phyloP scores from a whole-genome alignment of 805 yeast genomes.

The Soucietia sequanensis region DNA sequence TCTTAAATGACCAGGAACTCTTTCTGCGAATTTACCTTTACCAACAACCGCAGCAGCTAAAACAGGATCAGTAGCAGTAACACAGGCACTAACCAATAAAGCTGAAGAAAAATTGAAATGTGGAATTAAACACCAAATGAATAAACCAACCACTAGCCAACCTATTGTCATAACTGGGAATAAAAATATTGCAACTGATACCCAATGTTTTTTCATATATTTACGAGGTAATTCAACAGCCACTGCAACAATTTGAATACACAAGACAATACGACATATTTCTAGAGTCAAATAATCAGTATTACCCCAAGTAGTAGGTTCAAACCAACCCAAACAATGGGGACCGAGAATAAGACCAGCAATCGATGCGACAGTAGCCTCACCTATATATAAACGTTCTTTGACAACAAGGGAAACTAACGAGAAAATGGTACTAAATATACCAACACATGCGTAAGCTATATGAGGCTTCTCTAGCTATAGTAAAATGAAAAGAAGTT shows the following conservation, averaged over 20 bases:
- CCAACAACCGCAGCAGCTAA: slow-evolving; percentile 95
- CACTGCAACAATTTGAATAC: slow-evolving; percentile 89
- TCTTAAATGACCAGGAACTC: slow-evolving; percentile 91
- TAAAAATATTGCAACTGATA: slow-evolving; percentile 68
- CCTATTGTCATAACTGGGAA: slow-evolving; percentile 90
- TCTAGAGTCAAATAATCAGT: slow-evolving; percentile 80
- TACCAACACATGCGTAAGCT: slow-evolving; percentile 85
- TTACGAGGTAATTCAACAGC: slow-evolving; percentile 91
- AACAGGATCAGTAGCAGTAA: slow-evolving; percentile 95
- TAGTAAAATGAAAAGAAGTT: too few relatives aligned
- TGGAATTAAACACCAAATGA: slow-evolving; percentile 76
- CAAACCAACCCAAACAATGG: slow-evolving; percentile 77
- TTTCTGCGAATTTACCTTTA: slow-evolving; percentile 84
- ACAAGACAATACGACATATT: slow-evolving; percentile 74
- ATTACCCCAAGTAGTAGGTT: slow-evolving; percentile 84
- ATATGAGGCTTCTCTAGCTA: slow-evolving; percentile 67
- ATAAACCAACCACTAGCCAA: slow-evolving; percentile 80
- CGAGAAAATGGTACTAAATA: slow-evolving; percentile 77
- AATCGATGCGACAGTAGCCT: slow-evolving; percentile 83
- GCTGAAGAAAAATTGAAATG: slow-evolving; percentile 69
- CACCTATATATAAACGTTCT: slow-evolving; percentile 84
- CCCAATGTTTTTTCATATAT: slow-evolving; percentile 83
- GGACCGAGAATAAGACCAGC: slow-evolving; percentile 90
- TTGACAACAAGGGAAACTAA: slow-evolving; percentile 78
- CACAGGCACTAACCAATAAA: slow-evolving; percentile 76